Evolutionary conservation across 169 alveolate genomes (phyloP).

Genomic region (Plasmodium vinckei): DNA sequence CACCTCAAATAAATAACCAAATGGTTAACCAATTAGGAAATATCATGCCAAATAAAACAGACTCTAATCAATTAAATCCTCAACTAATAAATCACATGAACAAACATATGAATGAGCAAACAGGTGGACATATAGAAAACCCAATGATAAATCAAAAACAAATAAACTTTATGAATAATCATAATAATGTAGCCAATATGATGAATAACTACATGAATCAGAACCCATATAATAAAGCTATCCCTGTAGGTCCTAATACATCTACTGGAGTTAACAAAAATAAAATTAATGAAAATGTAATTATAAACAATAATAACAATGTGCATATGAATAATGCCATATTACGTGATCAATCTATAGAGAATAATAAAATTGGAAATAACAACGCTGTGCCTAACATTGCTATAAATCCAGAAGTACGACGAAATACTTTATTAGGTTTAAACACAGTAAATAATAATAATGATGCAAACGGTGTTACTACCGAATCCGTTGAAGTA

Average conservation of each 20-base stretch:
- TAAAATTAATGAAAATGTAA: constrained; percentile 10
- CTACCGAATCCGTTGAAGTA: background rate
- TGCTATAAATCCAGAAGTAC: constrained; percentile 1
- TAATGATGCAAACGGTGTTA: background rate
- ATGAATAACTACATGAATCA: too few relatives aligned
- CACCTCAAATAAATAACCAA: constrained; percentile 6
- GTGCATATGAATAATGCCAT: constrained; percentile 17
- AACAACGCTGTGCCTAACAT: background rate
- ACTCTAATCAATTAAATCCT: background rate
- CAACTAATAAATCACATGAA: background rate
- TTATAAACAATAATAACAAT: constrained; percentile 13
- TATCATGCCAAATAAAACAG: background rate
- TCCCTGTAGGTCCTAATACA: background rate
- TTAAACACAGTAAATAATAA: constrained; percentile 5
- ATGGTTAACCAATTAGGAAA: background rate
- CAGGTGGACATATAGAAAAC: background rate
- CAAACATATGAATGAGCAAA: background rate
- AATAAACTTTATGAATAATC: constrained; percentile 18
- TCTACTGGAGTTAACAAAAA: constrained; percentile 4
- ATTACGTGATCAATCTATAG: constrained; percentile 6
- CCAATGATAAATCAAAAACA: background rate
- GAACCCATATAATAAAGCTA: too few relatives aligned
- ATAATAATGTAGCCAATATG: background rate
- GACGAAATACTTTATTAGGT: background rate
- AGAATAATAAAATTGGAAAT: constrained; percentile 1